These are phyloP conservation scores for Plasmodium gonderi DNA, from an alignment of 169 alveolate genomes.

Conservation along the genomic window DNA sequence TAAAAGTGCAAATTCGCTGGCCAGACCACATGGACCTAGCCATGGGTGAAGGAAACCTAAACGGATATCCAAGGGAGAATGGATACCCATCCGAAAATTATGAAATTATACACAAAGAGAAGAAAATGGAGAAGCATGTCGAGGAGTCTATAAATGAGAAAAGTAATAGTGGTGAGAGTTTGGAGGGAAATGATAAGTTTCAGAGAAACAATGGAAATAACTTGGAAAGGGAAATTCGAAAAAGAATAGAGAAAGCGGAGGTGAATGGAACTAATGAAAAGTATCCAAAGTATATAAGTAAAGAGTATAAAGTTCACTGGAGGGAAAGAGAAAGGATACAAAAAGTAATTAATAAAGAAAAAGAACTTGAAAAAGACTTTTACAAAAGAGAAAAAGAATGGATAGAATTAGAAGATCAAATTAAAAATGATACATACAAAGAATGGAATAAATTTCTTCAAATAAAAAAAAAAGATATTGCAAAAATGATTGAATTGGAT, in stretches of 20 bases:
- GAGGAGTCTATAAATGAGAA: neutral
- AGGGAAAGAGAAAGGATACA: constrained; percentile 78
- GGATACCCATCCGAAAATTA: too few relatives aligned
- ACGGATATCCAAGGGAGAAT: neutral
- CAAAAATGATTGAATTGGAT: constrained; percentile 51
- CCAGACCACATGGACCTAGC: neutral
- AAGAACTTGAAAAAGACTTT: constrained; percentile 75
- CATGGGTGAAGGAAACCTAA: neutral
- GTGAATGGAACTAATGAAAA: constrained; percentile 5
- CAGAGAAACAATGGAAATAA: neutral
- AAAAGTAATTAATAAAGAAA: constrained; percentile 70
- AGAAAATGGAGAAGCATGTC: neutral
- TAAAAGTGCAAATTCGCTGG: too few relatives aligned
- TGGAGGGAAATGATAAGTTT: neutral
- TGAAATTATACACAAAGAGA: neutral
- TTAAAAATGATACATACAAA: constrained; percentile 68
- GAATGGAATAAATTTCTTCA: constrained; percentile 58
- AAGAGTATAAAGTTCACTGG: constrained; percentile 78
- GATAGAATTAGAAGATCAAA: constrained; percentile 80
- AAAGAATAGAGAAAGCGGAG: neutral
- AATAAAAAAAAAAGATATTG: constrained; percentile 58
- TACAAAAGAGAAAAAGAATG: constrained; percentile 78
- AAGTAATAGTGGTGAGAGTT: neutral
- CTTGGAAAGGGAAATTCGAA: neutral
- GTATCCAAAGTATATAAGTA: neutral